These are phyloP conservation scores for Diplogelasinospora grovesii DNA, from an alignment of 495 filamentous ascomycete genomes.

Conservation along the genomic window DNA sequence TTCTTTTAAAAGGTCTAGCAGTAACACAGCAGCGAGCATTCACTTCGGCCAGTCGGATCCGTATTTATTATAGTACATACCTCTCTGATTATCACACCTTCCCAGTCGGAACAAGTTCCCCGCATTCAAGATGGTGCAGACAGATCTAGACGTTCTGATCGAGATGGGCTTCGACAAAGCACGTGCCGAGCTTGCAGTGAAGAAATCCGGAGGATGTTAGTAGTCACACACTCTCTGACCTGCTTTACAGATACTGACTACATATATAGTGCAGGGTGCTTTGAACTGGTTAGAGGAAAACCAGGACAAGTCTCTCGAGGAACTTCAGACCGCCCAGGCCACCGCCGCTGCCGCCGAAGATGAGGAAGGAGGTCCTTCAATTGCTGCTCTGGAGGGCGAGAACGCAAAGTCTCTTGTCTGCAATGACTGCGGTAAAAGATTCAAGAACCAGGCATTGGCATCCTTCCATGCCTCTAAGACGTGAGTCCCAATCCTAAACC, in stretches of 20 bases:
- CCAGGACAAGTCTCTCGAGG: conserved; percentile 72
- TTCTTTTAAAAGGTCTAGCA: no score
- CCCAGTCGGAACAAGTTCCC: not conserved
- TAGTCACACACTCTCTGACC: conserved; percentile 10
- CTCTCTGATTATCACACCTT: not conserved
- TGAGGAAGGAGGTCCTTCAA: conserved; percentile 44
- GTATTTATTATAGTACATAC: not conserved
- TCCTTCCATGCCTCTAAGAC: conserved; percentile 88
- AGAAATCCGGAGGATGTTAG: conserved; percentile 69
- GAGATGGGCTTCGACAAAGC: conserved; percentile 93
- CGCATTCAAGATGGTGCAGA: conserved; percentile 50
- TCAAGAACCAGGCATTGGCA: conserved; percentile 70
- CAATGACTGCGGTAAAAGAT: conserved; percentile 89
- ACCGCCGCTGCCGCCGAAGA: conserved; percentile 21
- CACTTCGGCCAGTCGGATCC: no score
- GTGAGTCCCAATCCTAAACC: conserved; percentile 42
- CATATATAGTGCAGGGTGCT: conserved; percentile 66
- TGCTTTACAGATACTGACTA: conserved; percentile 5
- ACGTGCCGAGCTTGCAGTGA: conserved; percentile 71
- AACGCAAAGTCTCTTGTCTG: conserved; percentile 54
- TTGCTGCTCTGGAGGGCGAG: conserved; percentile 53
- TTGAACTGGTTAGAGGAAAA: conserved; percentile 92
- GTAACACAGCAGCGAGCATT: no score
- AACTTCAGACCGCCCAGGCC: conserved; percentile 49
- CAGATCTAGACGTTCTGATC: conserved; percentile 73